Conservation (phyloP, 2,329 filamentous ascomycete species). For the Pseudogymnoascus destructans region DNA sequence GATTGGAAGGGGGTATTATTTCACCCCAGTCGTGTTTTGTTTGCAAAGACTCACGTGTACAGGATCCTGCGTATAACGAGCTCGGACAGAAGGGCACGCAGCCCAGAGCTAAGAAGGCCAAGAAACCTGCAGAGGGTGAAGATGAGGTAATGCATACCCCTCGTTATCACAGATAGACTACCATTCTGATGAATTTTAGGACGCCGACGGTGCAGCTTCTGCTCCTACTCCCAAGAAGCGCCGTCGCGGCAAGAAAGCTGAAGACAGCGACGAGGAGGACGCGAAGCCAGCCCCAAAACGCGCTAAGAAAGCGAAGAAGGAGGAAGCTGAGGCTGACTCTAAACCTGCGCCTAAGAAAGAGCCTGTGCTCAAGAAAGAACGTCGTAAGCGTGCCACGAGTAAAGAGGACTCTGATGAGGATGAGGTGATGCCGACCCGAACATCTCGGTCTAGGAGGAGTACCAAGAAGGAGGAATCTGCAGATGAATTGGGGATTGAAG, state of each 20-base stretch:
- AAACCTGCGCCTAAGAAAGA: conserved; percentile 10
- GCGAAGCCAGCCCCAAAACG: conserved; percentile 9
- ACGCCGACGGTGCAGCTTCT: not conserved
- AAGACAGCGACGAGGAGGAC: conserved; percentile 13
- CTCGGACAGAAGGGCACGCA: conserved; percentile 22
- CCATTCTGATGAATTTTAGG: conserved; percentile 11
- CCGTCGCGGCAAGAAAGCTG: conserved; percentile 20
- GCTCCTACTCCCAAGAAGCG: conserved; percentile 29
- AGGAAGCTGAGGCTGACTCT: conserved; percentile 6
- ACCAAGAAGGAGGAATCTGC: conserved; percentile 27
- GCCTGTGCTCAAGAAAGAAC: conserved; percentile 14
- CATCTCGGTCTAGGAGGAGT: conserved; percentile 25
- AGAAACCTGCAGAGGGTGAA: conserved; percentile 12
- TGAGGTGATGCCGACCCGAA: conserved; percentile 4
- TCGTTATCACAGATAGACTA: not conserved
- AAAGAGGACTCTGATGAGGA: conserved; percentile 14
- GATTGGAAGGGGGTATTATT: conserved; percentile 77
- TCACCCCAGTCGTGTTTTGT: conserved; percentile 6
- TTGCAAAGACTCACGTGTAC: not conserved
- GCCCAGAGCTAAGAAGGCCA: conserved; percentile 18
- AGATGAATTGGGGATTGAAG: conserved; percentile 14
- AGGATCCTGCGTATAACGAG: conserved; percentile 27
- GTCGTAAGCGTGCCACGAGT: conserved; percentile 27
- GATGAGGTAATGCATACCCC: conserved; percentile 9
- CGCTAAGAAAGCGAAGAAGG: conserved; percentile 8